Evolutionary conservation across 306 rosid genomes (phyloP).

Genomic region (Fragaria iinumae): DNA sequence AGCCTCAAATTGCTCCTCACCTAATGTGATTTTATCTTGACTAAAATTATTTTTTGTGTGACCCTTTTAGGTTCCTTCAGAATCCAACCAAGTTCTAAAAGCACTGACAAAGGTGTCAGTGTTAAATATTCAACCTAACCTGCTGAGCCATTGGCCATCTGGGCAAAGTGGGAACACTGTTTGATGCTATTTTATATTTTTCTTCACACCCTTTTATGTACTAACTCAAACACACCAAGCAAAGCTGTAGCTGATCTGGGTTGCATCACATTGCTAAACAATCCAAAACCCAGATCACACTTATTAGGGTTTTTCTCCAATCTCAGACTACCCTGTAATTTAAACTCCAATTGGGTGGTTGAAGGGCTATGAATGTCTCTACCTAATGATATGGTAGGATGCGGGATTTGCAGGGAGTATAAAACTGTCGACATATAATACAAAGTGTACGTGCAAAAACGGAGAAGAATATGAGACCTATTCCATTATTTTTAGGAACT

Average conservation of each 20-base stretch:
- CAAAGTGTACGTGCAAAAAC: conserved; percentile 10
- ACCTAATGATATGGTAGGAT: neutral
- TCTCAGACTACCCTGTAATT: neutral
- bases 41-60: neutral
- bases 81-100: conserved; percentile 4
- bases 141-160: neutral
- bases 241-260: neutral
- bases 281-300: neutral
- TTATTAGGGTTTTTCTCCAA: neutral
- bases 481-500: neutral
- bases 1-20: conserved; percentile 33
- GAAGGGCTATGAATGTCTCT: neutral
- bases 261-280: neutral
- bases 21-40: neutral
- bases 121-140: neutral
- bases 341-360: neutral
- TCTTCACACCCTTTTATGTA: neutral
- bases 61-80: neutral
- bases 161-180: neutral
- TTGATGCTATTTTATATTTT: neutral
- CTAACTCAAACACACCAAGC: neutral
- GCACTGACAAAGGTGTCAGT: conserved; percentile 1
- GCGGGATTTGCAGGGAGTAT: neutral
- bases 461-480: neutral
- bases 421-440: neutral